Conservation (phyloP, 140 eudicot genomes). For the Bidens hawaiensis region DNA sequence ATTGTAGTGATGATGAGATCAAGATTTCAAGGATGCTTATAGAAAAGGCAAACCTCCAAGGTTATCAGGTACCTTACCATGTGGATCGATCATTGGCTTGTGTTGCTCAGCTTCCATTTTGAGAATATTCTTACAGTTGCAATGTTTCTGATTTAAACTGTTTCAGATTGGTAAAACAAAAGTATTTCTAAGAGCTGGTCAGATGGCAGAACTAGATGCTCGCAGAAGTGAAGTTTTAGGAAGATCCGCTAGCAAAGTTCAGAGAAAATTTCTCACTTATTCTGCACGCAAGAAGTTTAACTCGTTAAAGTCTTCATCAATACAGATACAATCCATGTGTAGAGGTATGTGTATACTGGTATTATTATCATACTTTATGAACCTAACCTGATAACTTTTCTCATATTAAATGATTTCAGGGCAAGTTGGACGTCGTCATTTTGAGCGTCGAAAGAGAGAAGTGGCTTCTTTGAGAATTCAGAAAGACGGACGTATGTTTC, state of each 20-base stretch:
- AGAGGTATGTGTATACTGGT: constrained; percentile 67
- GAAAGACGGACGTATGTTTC: constrained; percentile 56
- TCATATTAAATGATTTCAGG: constrained; percentile 37
- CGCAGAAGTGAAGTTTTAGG: constrained; percentile 74
- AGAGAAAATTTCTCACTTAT: constrained; percentile 51
- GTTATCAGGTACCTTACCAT: constrained; percentile 69
- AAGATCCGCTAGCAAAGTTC: constrained; percentile 71
- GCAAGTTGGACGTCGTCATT: constrained; percentile 49
- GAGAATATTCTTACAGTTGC: not conserved
- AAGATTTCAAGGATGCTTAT: constrained; percentile 54
- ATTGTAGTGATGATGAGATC: constrained; percentile 52
- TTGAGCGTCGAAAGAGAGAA: constrained; percentile 53
- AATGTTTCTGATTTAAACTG: not conserved
- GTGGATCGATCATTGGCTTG: not conserved
- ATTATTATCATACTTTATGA: constrained; percentile 1
- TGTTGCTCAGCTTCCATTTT: not conserved
- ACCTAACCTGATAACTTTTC: constrained; percentile 7
- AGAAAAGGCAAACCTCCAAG: constrained; percentile 63
- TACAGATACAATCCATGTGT: constrained; percentile 58
- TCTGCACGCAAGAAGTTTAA: constrained; percentile 48
- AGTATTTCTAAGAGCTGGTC: constrained; percentile 94
- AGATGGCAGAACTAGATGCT: constrained; percentile 95
- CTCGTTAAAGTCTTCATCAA: constrained; percentile 38
- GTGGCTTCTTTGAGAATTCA: constrained; percentile 70
- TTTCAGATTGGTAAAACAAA: constrained; percentile 91